Evolutionary conservation across 2,329 filamentous ascomycete species (phyloP).

Genomic region (Botrytis fragariae): DNA sequence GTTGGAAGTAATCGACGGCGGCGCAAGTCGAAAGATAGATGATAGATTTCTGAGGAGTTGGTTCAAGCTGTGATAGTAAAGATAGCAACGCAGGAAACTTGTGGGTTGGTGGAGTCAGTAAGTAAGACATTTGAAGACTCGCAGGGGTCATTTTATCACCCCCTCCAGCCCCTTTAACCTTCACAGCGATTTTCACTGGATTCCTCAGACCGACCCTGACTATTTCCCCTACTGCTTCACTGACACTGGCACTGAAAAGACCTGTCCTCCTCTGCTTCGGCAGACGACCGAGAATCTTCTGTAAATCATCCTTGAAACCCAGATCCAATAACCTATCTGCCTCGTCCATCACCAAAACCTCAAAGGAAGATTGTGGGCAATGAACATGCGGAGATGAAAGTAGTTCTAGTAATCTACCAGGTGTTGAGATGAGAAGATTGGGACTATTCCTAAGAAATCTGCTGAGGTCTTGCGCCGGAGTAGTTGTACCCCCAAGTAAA

Average conservation of each 20-base stretch:
- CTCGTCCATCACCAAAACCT: conserved; percentile 90
- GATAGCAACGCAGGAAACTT: conserved; percentile 74
- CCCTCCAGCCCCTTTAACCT: conserved; percentile 75
- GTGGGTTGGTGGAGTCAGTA: conserved; percentile 70
- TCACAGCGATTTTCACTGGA: conserved; percentile 91
- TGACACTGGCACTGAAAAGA: conserved; percentile 93
- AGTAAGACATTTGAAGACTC: conserved; percentile 87
- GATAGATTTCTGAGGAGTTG: conserved; percentile 79
- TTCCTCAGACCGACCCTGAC: conserved; percentile 90
- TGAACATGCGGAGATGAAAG: conserved; percentile 84
- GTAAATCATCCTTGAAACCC: conserved; percentile 88
- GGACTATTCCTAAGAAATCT: conserved; percentile 80
- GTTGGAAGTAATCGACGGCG: conserved; percentile 89
- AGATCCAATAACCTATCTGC: conserved; percentile 89
- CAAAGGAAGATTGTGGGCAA: conserved; percentile 83
- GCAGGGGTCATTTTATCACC: conserved; percentile 88
- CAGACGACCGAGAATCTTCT: conserved; percentile 76
- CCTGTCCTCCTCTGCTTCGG: conserved; percentile 94
- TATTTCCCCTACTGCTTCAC: conserved; percentile 89
- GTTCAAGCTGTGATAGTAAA: conserved; percentile 67
- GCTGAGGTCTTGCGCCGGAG: conserved; percentile 80
- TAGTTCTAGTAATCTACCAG: conserved; percentile 84
- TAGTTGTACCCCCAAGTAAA: conserved; percentile 78
- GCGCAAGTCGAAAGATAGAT: conserved; percentile 93
- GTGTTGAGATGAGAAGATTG: conserved; percentile 87